Evolutionary conservation across 139 green algal genomes (phyloP), one percentile per base, ranked within the genome.

Genomic region (Picochlorum sp.): DNA sequence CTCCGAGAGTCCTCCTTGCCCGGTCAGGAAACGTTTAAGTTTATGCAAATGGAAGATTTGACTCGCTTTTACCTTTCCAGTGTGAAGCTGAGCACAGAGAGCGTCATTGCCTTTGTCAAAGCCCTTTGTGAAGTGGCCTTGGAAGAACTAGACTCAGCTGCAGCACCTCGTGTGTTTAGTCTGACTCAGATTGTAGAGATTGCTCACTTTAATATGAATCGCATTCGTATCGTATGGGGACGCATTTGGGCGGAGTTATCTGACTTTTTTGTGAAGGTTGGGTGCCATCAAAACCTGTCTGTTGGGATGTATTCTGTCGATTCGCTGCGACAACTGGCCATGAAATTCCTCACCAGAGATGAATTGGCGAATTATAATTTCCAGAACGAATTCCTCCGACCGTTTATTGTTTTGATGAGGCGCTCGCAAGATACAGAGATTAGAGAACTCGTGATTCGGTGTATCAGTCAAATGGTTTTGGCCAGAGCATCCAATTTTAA

Each of bases 311-410:
- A 96, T 63, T 82, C 80, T 9, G 81, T 96, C 37, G 90, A 96
- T 67, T 82, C 77, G 24, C 76, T 96, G 60, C 73, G 89, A 30
- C 87, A 87, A 68, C 75, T 90, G 64, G 75, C 79, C 51, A 84
- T 84, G 76, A 92, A 97, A 81, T 98, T 98, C 80, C 77, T 98
- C 72, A 88, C 96, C 80, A 80, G 92, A 6, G 92, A 97, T 61
- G 94, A 99, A 79, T 85, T 99, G 57, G 82, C 91, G 45, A 97
- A 97, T 78, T 98, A 95, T 86, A 95, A 88, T 41, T 99, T 99
- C 85, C 92, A 98, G 79, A 96, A 97, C 66, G 91, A 98, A 70
- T 98, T 97, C 78, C 73, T 98, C 60, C 83, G 88, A n/a, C 94
- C 94, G 13, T 98, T 98, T 76, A 90, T 97, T 45, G 83, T 95